Percentiles rank a stretch among this genome's conserved stretches.
Conservation (phyloP, 2,329 filamentous ascomycete species). For the Trichoderma gracile region DNA sequence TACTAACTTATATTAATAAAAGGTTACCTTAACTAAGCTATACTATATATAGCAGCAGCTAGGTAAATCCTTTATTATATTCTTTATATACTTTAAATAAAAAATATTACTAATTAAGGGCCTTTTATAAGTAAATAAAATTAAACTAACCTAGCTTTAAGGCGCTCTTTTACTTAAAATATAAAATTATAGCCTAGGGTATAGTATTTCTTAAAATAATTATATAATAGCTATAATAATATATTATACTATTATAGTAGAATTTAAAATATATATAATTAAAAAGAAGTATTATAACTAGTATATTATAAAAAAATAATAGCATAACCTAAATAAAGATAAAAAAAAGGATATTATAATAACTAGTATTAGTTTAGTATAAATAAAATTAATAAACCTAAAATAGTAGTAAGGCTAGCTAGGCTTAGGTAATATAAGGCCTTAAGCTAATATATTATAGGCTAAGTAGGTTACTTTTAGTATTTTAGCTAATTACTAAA, state of each 20-base stretch:
- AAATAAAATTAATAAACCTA: no score
- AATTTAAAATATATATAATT: not conserved
- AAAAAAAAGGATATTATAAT: not conserved
- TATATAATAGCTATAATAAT: not conserved
- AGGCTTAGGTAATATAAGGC: no score
- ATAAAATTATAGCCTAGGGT: not conserved
- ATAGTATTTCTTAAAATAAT: not conserved
- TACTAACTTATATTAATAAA: no score
- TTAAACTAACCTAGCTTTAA: not conserved
- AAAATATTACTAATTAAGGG: not conserved
- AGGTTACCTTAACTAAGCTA: not conserved
- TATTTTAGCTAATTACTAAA: no score
- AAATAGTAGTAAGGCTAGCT: no score
- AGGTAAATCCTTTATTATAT: not conserved
- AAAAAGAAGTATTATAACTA: not conserved
- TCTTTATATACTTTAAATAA: not conserved
- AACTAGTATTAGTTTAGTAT: no score
- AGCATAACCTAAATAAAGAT: not conserved
- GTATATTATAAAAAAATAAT: not conserved
- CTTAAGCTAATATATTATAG: no score
- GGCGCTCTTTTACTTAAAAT: not conserved
- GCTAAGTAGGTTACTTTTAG: no score
- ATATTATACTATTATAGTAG: not conserved
- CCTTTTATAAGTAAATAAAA: not conserved
- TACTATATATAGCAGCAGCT: not conserved